Conservation (phyloP, 495 filamentous ascomycete species). For the Immersiella caudata region DNA sequence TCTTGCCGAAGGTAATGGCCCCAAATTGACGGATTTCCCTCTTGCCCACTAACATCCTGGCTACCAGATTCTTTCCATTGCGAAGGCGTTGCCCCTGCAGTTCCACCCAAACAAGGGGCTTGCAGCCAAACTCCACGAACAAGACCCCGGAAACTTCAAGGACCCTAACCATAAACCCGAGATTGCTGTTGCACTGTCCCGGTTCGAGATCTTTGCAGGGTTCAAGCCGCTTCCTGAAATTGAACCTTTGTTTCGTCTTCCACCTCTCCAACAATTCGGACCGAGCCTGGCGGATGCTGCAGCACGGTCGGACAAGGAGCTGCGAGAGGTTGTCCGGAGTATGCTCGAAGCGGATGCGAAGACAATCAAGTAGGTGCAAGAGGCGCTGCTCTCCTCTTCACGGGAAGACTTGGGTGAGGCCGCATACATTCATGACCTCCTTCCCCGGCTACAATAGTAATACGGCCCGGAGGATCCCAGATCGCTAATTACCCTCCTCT, state of each 20-base stretch:
- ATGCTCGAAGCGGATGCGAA: conserved; percentile 59
- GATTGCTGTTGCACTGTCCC: conserved; percentile 73
- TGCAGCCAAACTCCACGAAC: conserved; percentile 61
- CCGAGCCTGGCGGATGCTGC: conserved; percentile 32
- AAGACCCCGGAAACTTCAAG: conserved; percentile 66
- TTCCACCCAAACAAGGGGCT: conserved; percentile 74
- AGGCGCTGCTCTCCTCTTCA: conserved; percentile 52
- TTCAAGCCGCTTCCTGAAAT: conserved; percentile 71
- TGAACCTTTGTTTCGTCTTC: conserved; percentile 55
- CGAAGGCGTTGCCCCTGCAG: conserved; percentile 80
- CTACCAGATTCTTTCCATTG: conserved; percentile 68
- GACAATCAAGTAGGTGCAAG: conserved; percentile 53
- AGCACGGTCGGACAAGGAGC: conserved; percentile 59
- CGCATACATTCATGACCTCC: conserved; percentile 62
- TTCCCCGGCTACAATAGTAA: conserved; percentile 66
- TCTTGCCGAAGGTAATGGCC: conserved; percentile 66
- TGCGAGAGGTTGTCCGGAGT: conserved; percentile 61
- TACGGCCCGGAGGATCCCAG: conserved; percentile 63
- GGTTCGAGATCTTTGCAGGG: conserved; percentile 78
- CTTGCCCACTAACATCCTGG: neutral
- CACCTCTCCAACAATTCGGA: conserved; percentile 56
- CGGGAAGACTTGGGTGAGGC: conserved; percentile 45
- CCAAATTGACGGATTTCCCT: neutral
- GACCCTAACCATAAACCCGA: conserved; percentile 84
- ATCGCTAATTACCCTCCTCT: conserved; percentile 64